Percentiles rank a stretch among this genome's conserved stretches.
Conservation (phyloP, 768 basidiomycete species). For the Mycena alexandri region DNA sequence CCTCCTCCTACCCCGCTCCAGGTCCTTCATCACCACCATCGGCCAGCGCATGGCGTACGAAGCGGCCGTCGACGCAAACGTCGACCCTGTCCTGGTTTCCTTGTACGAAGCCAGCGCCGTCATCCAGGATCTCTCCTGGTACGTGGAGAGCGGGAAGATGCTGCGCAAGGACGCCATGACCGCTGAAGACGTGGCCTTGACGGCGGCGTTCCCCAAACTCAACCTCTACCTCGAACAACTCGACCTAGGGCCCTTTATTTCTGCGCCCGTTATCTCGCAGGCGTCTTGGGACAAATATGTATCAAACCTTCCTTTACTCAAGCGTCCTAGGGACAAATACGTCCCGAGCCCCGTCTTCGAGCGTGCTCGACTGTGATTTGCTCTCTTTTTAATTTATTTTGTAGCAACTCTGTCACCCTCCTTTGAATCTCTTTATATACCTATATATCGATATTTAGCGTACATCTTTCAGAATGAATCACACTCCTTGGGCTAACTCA, state of each 20-base stretch:
- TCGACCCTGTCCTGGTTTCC: slow-evolving; percentile 41
- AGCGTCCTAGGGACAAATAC: too few relatives aligned
- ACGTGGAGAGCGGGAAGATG: slow-evolving; percentile 39
- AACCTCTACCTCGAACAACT: not conserved
- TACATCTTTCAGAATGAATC: too few relatives aligned
- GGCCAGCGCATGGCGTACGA: slow-evolving; percentile 54
- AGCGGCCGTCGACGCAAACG: slow-evolving; percentile 45
- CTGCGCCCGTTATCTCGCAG: slow-evolving; percentile 7
- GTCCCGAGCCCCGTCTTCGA: too few relatives aligned
- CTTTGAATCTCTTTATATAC: too few relatives aligned
- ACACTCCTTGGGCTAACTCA: too few relatives aligned
- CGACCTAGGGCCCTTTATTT: not conserved
- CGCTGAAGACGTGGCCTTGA: slow-evolving; percentile 10
- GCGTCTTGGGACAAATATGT: slow-evolving; percentile 17
- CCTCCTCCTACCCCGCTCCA: slow-evolving; percentile 41
- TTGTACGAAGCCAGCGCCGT: slow-evolving; percentile 44
- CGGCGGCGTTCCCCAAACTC: not conserved
- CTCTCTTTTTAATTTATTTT: too few relatives aligned
- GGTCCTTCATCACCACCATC: slow-evolving; percentile 45
- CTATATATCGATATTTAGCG: too few relatives aligned
- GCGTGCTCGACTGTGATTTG: too few relatives aligned
- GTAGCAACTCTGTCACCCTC: too few relatives aligned
- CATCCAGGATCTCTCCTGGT: slow-evolving; percentile 46
- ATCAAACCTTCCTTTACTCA: too few relatives aligned
- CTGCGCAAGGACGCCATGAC: slow-evolving; percentile 12